phyloP scores from a whole-genome alignment of 148 eudicot species.

The Rhododendron ferrugineum region DNA sequence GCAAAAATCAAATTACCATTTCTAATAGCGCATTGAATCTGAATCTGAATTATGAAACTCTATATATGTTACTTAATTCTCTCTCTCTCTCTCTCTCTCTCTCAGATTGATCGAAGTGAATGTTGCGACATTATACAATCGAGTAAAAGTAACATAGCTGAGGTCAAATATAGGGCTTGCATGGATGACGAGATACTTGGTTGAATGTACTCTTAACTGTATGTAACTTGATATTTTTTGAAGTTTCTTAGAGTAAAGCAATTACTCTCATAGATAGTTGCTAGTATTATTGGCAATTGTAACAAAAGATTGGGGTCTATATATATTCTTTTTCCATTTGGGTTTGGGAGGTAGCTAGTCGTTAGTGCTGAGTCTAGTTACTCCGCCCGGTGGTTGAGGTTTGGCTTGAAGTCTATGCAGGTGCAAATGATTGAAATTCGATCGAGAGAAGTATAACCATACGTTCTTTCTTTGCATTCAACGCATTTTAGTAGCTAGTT shows the following conservation, averaged over 20 bases:
- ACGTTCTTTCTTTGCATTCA: no score
- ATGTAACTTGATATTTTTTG: neutral
- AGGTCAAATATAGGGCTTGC: slow-evolving; percentile 20
- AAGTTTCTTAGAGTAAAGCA: neutral
- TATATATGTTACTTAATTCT: neutral
- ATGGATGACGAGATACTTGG: slow-evolving; percentile 13
- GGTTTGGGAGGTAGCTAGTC: neutral
- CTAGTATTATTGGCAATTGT: neutral
- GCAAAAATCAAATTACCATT: neutral
- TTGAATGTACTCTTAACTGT: neutral
- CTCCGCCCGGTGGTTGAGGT: neutral
- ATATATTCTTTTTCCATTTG: neutral
- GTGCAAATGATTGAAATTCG: no score
- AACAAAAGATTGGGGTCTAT: neutral
- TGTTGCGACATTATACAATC: slow-evolving; percentile 18
- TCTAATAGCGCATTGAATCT: neutral
- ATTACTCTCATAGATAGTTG: no score
- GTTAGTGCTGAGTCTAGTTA: neutral
- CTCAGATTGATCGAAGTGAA: slow-evolving; percentile 22
- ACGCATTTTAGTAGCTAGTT: no score
- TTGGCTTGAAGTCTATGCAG: no score
- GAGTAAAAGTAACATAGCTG: neutral
- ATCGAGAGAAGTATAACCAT: no score
- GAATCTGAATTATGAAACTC: neutral
- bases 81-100: slow-evolving; percentile 6